Base-by-base conservation (phyloP, 139 green algal species). In the Chlamydomonas sp. region DNA sequence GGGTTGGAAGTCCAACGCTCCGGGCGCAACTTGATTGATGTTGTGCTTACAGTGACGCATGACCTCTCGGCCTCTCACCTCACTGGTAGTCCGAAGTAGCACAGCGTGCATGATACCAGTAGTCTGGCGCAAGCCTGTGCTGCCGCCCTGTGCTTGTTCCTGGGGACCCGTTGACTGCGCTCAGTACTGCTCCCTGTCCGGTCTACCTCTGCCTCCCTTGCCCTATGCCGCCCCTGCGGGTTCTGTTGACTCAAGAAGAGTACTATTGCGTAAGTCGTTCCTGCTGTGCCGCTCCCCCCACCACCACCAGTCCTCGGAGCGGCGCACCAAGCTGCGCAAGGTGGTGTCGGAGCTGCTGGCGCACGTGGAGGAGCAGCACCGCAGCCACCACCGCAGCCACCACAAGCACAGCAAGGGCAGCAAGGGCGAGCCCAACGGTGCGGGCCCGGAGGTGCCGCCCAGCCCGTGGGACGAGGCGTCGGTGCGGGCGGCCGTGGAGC, bases 341-440 rank as follows among this genome's bases (percentile, higher is more conserved):
- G 61, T 90, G 17, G 77, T 85, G 12, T 18, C 63, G 74, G 67
- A 86, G 63, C 80, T 90, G 31, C 1, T 87, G 76, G 49, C n/a
- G 64, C 79, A 87, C 66, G 80, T 75, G 9, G 69, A 87, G 69
- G 73, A 86, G 77, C 20, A 76, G 64, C 78, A 83, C 59, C 73
- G 86, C 49, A 63, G 64, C 14, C 83, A 86, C n/a, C 81, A 79
- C 81, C 59, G 57, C 71, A 2, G 69, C 0, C 64, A 78, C 57
- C 14, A 68, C 18, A 17, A 77, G 4, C 66, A 16, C 14, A 57
- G 3, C n/a, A 80, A 58, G 31, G 10, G 0, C 2, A 71, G 9
- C 61, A 60, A 80, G 76, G 15, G 59, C 1, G 9, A 20, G 57
- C 8, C 14, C 49, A 73, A 80, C 12, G 58, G 58, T 57, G 57